Percentiles rank a stretch among this genome's conserved stretches.
Conservation (phyloP, 306 rosid genomes). For the Lathyrus sativus region DNA sequence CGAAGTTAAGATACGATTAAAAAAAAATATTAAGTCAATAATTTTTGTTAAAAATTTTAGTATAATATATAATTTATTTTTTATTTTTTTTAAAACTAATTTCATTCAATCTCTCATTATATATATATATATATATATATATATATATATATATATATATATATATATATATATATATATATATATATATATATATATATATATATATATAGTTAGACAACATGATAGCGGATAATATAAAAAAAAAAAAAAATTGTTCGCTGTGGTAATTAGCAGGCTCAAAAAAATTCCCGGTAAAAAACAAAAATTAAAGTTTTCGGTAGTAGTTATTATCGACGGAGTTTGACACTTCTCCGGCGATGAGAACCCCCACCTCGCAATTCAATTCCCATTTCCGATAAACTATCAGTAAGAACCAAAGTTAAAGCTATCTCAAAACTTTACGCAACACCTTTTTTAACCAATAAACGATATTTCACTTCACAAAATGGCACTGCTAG, state of each 20-base stretch:
- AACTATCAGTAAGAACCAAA: neutral
- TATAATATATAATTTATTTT: no score
- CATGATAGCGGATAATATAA: neutral
- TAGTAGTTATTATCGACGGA: neutral
- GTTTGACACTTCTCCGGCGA: neutral
- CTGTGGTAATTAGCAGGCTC: neutral
- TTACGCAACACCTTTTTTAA: neutral
- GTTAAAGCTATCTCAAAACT: neutral
- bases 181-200: no score
- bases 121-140: no score
- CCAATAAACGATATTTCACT: neutral
- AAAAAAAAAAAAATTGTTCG: neutral
- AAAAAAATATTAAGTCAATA: no score
- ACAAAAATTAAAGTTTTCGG: neutral
- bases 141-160: no score
- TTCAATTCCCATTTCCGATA: neutral
- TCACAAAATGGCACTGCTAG: conserved; percentile 42
- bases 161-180: no score
- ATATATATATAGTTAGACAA: no score
- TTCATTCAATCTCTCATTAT: no score
- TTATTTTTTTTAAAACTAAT: no score
- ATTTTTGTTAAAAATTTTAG: no score
- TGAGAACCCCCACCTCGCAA: neutral
- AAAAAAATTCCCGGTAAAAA: neutral
- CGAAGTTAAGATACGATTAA: no score